Conservation (phyloP, 441 rosid species). For the Adansonia gregorii region DNA sequence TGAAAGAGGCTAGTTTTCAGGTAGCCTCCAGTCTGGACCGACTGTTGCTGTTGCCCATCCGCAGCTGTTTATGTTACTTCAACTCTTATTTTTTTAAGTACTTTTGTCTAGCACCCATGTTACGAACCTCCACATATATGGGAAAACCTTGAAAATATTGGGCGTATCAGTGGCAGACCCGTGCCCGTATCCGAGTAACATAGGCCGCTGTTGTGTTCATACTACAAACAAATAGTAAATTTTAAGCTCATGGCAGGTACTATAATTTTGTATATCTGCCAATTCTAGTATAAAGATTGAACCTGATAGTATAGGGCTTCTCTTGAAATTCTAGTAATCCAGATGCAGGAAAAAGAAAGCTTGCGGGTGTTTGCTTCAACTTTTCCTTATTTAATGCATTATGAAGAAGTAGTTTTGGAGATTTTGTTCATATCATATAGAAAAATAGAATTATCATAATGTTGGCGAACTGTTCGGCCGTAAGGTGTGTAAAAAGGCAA, state of each 20-base stretch:
- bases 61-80: neutral
- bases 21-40: neutral
- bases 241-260: neutral
- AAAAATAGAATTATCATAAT: neutral
- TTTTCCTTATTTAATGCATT: neutral
- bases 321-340: neutral
- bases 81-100: no score
- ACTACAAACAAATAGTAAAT: neutral
- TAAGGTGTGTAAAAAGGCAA: neutral
- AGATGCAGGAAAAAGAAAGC: neutral
- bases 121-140: no score
- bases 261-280: constrained; percentile 6
- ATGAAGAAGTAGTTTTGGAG: neutral
- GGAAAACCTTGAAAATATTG: no score
- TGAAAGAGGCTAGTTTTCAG: constrained; percentile 61
- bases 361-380: neutral
- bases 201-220: neutral
- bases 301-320: constrained; percentile 7
- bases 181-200: no score
- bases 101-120: no score
- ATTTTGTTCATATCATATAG: neutral
- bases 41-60: constrained; percentile 20
- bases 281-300: constrained; percentile 16
- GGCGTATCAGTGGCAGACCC: no score
- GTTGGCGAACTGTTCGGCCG: neutral